Conservation (phyloP, 306 rosid species). For the Notholithocarpus densiflorus region DNA sequence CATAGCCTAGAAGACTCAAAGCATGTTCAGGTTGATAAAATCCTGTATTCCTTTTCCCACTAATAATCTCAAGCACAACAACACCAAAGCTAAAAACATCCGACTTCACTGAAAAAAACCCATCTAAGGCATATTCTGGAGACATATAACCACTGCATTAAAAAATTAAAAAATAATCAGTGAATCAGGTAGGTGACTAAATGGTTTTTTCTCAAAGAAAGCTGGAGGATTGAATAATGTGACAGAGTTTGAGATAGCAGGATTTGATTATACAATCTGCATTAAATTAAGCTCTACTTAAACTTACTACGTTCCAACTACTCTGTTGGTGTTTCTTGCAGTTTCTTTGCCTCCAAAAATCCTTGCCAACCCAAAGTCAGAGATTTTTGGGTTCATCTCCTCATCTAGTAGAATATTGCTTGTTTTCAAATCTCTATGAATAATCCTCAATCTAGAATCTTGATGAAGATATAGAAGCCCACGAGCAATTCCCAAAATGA, state of each 20-base stretch:
- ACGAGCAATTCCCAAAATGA: conserved; percentile 71
- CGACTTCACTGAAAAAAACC: conserved; percentile 60
- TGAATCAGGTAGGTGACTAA: not conserved
- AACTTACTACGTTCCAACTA: conserved; percentile 87
- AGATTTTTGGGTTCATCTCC: conserved; percentile 78
- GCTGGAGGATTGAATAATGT: not conserved
- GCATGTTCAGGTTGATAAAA: conserved; percentile 54
- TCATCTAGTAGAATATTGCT: conserved; percentile 67
- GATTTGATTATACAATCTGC: not conserved
- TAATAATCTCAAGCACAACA: conserved; percentile 60
- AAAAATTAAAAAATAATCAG: not conserved
- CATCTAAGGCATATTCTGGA: conserved; percentile 73
- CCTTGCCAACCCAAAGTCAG: conserved; percentile 74
- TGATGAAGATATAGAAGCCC: conserved; percentile 80
- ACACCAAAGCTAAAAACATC: conserved; percentile 75
- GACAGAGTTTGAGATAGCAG: not conserved
- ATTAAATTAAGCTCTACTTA: conserved; percentile 7
- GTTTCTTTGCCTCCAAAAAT: conserved; percentile 67
- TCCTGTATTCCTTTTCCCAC: conserved; percentile 67
- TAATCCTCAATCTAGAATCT: conserved; percentile 74
- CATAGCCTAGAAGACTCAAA: conserved; percentile 70
- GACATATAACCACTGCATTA: conserved; percentile 68
- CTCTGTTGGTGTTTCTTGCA: conserved; percentile 55
- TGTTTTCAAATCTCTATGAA: conserved; percentile 69
- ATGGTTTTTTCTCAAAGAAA: not conserved